These are phyloP conservation scores for Candida tallmaniae DNA, from an alignment of 805 yeast species.

Conservation along the genomic window DNA sequence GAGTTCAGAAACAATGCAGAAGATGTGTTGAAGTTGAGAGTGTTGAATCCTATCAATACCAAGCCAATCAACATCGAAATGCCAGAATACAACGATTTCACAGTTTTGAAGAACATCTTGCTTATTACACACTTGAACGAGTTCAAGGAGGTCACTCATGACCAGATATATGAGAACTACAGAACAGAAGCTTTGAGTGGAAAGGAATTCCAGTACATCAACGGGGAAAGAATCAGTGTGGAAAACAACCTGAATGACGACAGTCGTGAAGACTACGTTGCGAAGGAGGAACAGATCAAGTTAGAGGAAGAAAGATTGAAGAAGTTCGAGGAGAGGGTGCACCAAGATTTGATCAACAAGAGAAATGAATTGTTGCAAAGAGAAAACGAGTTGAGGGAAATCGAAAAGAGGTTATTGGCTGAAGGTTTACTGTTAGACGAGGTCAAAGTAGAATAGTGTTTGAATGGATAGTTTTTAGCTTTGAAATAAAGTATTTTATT, in stretches of 20 bases:
- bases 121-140: constrained; percentile 83
- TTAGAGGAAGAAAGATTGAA: constrained; percentile 84
- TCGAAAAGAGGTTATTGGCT: constrained; percentile 63
- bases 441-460: constrained; percentile 25
- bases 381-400: constrained; percentile 79
- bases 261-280: constrained; percentile 28
- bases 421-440: constrained; percentile 48
- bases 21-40: constrained; percentile 50
- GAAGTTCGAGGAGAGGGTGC: constrained; percentile 85
- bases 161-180: constrained; percentile 79
- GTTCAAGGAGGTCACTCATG: constrained; percentile 85
- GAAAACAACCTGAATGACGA: constrained; percentile 5
- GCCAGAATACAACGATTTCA: constrained; percentile 75
- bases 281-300: constrained; percentile 85
- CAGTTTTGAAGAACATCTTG: constrained; percentile 71
- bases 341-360: constrained; percentile 76
- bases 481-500: too few relatives aligned
- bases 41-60: constrained; percentile 45
- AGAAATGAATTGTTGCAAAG: constrained; percentile 78
- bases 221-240: constrained; percentile 11
- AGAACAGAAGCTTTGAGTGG: constrained; percentile 82
- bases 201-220: constrained; percentile 41
- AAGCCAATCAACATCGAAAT: constrained; percentile 59
- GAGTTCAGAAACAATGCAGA: constrained; percentile 38
- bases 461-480: too few relatives aligned